Base-by-base conservation (phyloP, 257 asterid species). In the Nicotiana obtusifolia region DNA sequence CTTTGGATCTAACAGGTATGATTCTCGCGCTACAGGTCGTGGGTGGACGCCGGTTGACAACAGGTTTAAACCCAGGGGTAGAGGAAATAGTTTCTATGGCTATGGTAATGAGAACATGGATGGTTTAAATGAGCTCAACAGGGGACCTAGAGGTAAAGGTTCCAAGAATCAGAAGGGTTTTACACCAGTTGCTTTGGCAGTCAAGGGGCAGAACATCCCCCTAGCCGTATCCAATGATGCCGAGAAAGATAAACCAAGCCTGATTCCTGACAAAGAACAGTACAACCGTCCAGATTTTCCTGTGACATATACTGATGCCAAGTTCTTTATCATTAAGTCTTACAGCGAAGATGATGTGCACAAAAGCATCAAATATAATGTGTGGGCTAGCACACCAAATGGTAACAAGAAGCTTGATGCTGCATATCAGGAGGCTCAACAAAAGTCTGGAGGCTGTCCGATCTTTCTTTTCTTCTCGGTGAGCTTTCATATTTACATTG, bases 311-410 rank as follows among this genome's bases (percentile, higher is more conserved):
- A 47, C 88, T 2, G 89, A 91, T 87, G 95, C 92, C 16, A 92
- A 85, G 75, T 87, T 89, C 77, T 87, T 82, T 33, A 68, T 89
- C 6, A 90, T 90, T 62, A 90, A 90, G 84, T 90, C 92, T 19
- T 90, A 88, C 81, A 90, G 90, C 3, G 92, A 88, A 35, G 91
- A 89, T 78, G 91, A 89, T 79, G 84, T 91, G 59, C 97, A 93
- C 75, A 93, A 91, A 89, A 88, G 93, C 67, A 87, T 93, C 77
- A 93, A 93, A 84, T 93, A 93, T 84, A 91, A 87, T 81, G 85
- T 93, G 17, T 91, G 93, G 97, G 88, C 97, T n/a, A 93, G 97
- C 89, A 91, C 97, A 2, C 93, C 97, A 0, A 93, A 87, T 81
- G 97, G 97, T 37, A 93, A 93, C 86, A 90, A 91, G 66, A 93